Evolutionary conservation across 2,329 filamentous ascomycete species (phyloP), one percentile per base, ranked within the genome.

Genomic region (Alternaria ethzedia): DNA sequence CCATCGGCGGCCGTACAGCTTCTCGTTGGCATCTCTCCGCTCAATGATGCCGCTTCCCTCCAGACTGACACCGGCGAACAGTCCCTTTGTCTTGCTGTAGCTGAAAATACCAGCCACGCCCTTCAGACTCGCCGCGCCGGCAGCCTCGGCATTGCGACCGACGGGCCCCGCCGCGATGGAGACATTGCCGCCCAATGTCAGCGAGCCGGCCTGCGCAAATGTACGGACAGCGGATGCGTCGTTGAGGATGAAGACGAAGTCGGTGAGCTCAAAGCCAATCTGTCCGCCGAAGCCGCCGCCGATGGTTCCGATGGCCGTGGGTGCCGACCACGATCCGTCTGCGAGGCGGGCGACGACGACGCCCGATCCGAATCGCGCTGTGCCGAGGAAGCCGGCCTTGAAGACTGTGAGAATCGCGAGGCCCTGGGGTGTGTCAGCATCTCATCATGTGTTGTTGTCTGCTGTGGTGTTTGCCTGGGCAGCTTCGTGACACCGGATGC

Each of bases 191-290:
- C 96, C 96, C 7, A 99, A 86, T 5, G 96, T 98, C 66, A 99
- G 85, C 57, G 92, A 95, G 5, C 96, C 96, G 43, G 91, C 89
- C 80, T 98, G 95, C 6, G 94, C 93, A 81, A 99, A 98, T 9
- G 95, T 94, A 80, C 93, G 93, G 70, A 99, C 95, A 47, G 96
- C 95, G 62, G 85, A 88, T 45, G 89, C 85, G 77, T 99, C 95
- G 82, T 99, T 99, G 69, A 99, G 89, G 70, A 99, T 97, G 82
- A 99, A 98, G 78, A 99, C 96, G 78, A 99, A 99, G 79, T 96
- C 93, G 63, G 93, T 96, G 65, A 96, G 82, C 81, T 96, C 93
- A 80, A 95, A 92, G 36, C 92, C 92, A 75, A 96, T 93, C 82
- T 96, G 92, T 44, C 92, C 92, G 70, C 92, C 92, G 69, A 96